phyloP scores from a whole-genome alignment of 164 flowering plant species.

The Annona squamosa region DNA sequence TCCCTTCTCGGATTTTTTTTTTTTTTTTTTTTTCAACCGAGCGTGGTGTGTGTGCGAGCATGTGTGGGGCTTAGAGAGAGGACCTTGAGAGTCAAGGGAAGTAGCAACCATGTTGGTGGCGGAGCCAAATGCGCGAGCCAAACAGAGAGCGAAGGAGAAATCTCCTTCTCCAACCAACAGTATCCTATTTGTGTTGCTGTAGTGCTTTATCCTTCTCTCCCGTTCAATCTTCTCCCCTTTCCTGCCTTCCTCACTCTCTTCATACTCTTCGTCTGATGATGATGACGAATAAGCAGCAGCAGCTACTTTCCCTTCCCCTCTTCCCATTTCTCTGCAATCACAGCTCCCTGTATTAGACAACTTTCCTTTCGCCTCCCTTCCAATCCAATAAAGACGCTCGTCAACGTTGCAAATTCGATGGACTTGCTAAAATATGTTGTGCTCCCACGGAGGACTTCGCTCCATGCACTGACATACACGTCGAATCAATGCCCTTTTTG shows the following conservation, averaged over 20 bases:
- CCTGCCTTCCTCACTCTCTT: not conserved
- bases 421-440: too few species aligned
- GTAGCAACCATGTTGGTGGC: conserved; percentile 24
- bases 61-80: not conserved
- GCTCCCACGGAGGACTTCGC: too few species aligned
- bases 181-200: conserved; percentile 15
- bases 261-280: not conserved
- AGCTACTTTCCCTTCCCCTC: not conserved
- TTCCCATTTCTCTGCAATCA: not conserved
- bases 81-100: conserved; percentile 12
- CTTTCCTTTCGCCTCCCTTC: too few species aligned
- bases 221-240: not conserved
- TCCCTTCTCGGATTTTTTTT: not conserved
- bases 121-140: conserved; percentile 20
- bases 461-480: too few species aligned
- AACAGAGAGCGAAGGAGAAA: conserved; percentile 23
- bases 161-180: conserved; percentile 32
- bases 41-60: not conserved
- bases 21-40: too few species aligned
- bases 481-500: too few species aligned
- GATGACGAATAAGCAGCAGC: not conserved
- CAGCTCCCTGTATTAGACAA: too few species aligned
- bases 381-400: too few species aligned
- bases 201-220: conserved; percentile 14
- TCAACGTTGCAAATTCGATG: too few species aligned